Percentiles rank a stretch among this genome's conserved stretches.
These are phyloP conservation scores for Venturia asperata DNA, from an alignment of 2,329 filamentous ascomycete species.

Conservation along the genomic window DNA sequence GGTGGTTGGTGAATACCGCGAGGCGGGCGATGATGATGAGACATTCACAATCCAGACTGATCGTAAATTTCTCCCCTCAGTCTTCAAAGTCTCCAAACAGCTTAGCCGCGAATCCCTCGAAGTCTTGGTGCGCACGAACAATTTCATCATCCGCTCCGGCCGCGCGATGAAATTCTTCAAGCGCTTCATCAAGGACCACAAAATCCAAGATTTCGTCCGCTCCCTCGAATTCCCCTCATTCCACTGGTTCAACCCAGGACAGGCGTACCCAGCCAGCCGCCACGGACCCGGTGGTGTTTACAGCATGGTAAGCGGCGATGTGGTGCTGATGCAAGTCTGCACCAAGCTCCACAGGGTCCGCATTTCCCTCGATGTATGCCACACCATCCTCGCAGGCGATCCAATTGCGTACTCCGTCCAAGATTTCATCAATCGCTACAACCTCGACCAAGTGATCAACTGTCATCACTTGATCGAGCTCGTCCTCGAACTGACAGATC, in stretches of 20 bases:
- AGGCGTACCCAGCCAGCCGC: neutral
- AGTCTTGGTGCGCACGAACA: neutral
- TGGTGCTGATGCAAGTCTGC: neutral
- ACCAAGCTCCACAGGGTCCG: neutral
- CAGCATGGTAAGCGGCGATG: neutral
- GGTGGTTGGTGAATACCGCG: neutral
- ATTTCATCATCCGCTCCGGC: neutral
- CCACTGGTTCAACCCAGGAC: neutral
- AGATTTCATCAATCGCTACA: neutral
- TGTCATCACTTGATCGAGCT: neutral
- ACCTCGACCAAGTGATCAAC: neutral
- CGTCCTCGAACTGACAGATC: neutral
- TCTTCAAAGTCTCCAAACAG: neutral
- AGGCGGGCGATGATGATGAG: neutral
- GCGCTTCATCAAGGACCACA: constrained; percentile 4
- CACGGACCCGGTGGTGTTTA: neutral
- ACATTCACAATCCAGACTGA: neutral
- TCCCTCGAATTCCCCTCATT: neutral
- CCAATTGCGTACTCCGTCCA: neutral
- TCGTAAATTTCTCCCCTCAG: neutral
- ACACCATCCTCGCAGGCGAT: neutral
- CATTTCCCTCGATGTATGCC: neutral
- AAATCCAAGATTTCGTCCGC: neutral
- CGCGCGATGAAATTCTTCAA: neutral
- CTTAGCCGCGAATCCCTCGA: neutral